Evolutionary conservation across 257 asterid species (phyloP).

Genomic region (Ehretia macrophylla): DNA sequence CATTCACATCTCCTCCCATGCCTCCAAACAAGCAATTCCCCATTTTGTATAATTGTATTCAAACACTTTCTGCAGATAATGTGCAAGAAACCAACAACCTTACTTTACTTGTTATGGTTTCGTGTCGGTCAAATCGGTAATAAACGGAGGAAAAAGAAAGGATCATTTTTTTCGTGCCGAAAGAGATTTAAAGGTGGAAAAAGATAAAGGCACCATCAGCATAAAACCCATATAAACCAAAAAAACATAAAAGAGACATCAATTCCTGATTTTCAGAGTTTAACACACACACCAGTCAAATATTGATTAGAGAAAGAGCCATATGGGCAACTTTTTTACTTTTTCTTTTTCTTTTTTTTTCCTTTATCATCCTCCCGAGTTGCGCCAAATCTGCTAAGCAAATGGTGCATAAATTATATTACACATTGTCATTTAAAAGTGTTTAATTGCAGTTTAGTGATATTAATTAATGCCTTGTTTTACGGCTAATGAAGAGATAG

Average conservation of each 20-base stretch:
- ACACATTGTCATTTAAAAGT: too few species aligned
- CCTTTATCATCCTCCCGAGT: too few species aligned
- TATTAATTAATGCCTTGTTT: background rate
- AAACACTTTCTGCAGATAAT: too few species aligned
- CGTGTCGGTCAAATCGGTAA: conserved; percentile 22
- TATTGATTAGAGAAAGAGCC: background rate
- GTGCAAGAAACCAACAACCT: too few species aligned
- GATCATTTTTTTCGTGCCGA: background rate
- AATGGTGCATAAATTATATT: too few species aligned
- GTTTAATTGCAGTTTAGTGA: too few species aligned
- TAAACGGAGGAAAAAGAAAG: background rate
- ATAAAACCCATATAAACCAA: background rate
- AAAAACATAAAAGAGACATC: background rate
- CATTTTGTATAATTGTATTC: conserved; percentile 22
- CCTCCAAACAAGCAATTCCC: conserved; percentile 81
- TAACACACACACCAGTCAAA: background rate
- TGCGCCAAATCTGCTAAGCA: too few species aligned
- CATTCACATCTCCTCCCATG: conserved; percentile 30
- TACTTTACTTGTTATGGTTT: too few species aligned
- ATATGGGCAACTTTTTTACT: background rate
- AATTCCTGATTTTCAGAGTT: background rate
- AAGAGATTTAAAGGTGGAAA: background rate
- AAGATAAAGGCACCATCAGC: background rate
- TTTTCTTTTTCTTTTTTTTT: too few species aligned
- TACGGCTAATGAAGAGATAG: background rate